Conservation (phyloP, 306 rosid genomes). For the Neltuma alba region DNA sequence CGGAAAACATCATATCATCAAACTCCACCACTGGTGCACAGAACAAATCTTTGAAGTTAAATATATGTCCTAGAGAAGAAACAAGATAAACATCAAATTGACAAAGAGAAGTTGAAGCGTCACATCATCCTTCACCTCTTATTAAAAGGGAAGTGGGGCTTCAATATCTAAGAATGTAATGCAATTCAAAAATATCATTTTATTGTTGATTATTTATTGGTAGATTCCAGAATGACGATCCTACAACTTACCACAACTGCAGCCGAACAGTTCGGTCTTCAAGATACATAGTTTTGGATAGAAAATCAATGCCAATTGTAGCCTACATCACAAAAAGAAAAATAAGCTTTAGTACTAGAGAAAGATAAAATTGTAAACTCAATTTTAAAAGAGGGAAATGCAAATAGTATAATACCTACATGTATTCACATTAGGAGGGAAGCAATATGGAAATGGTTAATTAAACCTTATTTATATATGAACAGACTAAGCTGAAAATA, state of each 20-base stretch:
- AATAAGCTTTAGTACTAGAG: slow-evolving; percentile 4
- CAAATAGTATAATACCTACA: neutral
- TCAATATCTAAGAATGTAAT: neutral
- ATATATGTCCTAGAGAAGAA: slow-evolving; percentile 11
- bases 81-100: slow-evolving; percentile 31
- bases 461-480: neutral
- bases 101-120: neutral
- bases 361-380: slow-evolving; percentile 2
- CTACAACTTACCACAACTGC: slow-evolving; percentile 61
- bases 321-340: slow-evolving; percentile 47
- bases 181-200: slow-evolving; percentile 20
- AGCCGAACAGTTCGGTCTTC: slow-evolving; percentile 74
- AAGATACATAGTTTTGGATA: slow-evolving; percentile 68
- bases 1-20: slow-evolving; percentile 30
- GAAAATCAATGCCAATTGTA: slow-evolving; percentile 68
- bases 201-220: neutral
- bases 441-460: neutral
- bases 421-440: slow-evolving; percentile 15
- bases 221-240: slow-evolving; percentile 28
- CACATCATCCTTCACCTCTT: neutral
- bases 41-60: slow-evolving; percentile 6
- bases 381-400: slow-evolving; percentile 23
- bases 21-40: slow-evolving; percentile 2
- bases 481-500: neutral
- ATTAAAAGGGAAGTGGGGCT: neutral